These are phyloP conservation scores for Yamadazyma diddensiae DNA, from an alignment of 1,139 yeast genomes.

Conservation along the genomic window DNA sequence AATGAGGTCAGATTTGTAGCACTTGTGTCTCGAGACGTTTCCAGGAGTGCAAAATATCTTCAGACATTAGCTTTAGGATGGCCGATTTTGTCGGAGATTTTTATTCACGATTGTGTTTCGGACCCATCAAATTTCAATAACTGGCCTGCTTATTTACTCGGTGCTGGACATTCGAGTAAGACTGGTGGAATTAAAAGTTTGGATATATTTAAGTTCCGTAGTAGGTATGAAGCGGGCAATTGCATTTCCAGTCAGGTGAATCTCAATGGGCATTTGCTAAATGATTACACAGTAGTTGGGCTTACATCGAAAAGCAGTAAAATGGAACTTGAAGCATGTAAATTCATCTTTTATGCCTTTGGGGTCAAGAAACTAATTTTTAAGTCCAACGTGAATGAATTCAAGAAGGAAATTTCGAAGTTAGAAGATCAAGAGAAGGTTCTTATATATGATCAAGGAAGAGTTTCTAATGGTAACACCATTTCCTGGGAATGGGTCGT, in stretches of 20 bases:
- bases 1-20: conserved; percentile 53
- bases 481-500: conserved; percentile 76
- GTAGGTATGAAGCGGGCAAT: conserved; percentile 21
- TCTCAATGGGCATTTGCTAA: conserved; percentile 35
- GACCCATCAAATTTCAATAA: conserved; percentile 18
- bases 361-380: conserved; percentile 31
- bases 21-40: conserved; percentile 53
- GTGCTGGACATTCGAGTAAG: conserved; percentile 62
- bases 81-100: conserved; percentile 73
- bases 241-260: conserved; percentile 34
- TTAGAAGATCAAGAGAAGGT: conserved; percentile 8
- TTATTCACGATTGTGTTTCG: conserved; percentile 52
- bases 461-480: too few species aligned
- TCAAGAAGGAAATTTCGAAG: conserved; percentile 4
- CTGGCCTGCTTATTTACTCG: conserved; percentile 61
- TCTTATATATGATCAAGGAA: conserved; percentile 31
- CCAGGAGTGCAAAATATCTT: conserved; percentile 74
- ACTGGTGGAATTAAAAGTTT: conserved; percentile 36
- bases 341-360: conserved; percentile 45
- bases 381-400: conserved; percentile 5
- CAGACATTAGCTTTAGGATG: conserved; percentile 85
- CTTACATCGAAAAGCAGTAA: conserved; percentile 20
- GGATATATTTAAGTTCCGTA: conserved; percentile 40
- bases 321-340: conserved; percentile 31
- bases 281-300: conserved; percentile 29